phyloP scores from a whole-genome alignment of 192 early-diverging fungal species.

The Coemansia nantahalensis region DNA sequence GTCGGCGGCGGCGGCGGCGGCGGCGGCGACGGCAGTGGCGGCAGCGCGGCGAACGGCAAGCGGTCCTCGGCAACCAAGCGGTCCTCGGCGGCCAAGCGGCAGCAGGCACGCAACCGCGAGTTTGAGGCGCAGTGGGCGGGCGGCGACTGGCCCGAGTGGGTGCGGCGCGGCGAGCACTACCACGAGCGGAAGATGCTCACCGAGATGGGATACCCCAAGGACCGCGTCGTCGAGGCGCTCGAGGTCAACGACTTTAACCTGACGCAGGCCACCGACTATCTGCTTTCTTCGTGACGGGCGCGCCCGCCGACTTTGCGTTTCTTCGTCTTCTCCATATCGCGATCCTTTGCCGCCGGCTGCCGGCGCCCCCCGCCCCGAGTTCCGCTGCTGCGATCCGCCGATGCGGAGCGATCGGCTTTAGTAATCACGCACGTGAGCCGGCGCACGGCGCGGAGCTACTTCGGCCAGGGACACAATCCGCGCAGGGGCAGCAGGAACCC shows the following conservation, averaged over 20 bases:
- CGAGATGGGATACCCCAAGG: constrained; percentile 54
- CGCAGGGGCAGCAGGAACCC: no score
- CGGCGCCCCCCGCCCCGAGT: no score
- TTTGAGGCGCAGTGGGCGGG: constrained; percentile 50
- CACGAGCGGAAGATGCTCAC: constrained; percentile 40
- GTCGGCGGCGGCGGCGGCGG: neutral
- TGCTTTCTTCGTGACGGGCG: constrained; percentile 31
- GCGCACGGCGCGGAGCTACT: no score
- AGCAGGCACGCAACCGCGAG: constrained; percentile 32
- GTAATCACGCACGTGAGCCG: no score
- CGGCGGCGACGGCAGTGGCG: no score
- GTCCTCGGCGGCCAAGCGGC: constrained; percentile 29
- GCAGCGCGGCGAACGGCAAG: constrained; percentile 25
- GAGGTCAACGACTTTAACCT: constrained; percentile 56
- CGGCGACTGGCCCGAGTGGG: constrained; percentile 52
- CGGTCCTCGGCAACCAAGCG: neutral
- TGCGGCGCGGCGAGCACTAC: constrained; percentile 35
- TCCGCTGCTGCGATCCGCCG: no score
- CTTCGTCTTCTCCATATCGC: neutral
- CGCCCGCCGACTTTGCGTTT: neutral
- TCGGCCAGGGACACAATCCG: no score
- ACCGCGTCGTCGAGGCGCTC: constrained; percentile 54
- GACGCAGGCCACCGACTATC: constrained; percentile 50
- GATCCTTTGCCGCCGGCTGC: no score
- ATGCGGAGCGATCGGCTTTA: no score